Base-by-base conservation (phyloP, 225 moss, liverwort and hornwort genomes). In the Ulota crispa region DNA sequence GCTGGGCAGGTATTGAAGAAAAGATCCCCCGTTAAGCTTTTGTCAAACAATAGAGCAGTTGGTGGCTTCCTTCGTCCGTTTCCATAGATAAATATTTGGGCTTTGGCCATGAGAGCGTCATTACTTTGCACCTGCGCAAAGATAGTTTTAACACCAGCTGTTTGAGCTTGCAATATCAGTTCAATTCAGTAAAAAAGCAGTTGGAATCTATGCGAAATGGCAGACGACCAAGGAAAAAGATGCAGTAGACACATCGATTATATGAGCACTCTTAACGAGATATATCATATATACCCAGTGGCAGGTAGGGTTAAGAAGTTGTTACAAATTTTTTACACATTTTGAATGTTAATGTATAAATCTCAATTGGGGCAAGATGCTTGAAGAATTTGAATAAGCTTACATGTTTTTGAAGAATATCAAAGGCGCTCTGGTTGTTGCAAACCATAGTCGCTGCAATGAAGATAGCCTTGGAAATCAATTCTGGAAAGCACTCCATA, bases 371-470 rank as follows among this genome's bases (percentile, higher is more conserved):
- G 39, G 43, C 4, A 55, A 81, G 43, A 62, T 8, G 39, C 19
- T 59, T 24, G 50, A 57, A 45, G 47, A 72, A 27, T 57, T 50
- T 64, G 34, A 78, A 26, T n/a, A 52, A 60, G 47, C 83, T 82
- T 88, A 96, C 96, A 89, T 93, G 93, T 82, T 91, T 89, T 43
- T 92, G 85, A 83, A 97, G 95, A n/a, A n/a, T n/a, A n/a, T n/a
- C n/a, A n/a, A n/a, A n/a, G n/a, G n/a, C n/a, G n/a, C n/a, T n/a
- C n/a, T n/a, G n/a, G n/a, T n/a, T n/a, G n/a, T n/a, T n/a, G n/a
- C n/a, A n/a, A n/a, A n/a, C n/a, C n/a, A n/a, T n/a, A n/a, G n/a
- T n/a, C n/a, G n/a, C n/a, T n/a, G n/a, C n/a, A n/a, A n/a, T n/a
- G n/a, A n/a, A n/a, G n/a, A n/a, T n/a, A n/a, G n/a, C n/a, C n/a